Evolutionary conservation across 306 rosid species (phyloP), one percentile per base, ranked within the genome.

Genomic region (Inga leiocalycina): DNA sequence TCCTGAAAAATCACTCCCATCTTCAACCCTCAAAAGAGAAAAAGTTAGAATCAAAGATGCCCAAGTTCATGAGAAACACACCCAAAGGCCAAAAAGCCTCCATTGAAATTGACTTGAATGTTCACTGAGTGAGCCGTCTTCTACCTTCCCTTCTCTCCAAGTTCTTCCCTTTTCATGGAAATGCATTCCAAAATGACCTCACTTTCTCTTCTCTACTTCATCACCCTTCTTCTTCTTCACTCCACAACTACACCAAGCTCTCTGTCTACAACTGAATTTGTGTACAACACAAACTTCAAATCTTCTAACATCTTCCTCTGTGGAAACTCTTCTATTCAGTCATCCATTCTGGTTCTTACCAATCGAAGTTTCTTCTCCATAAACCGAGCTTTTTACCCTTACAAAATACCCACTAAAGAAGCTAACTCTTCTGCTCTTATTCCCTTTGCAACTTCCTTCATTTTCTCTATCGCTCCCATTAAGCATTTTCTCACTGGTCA

Each of bases 391-490:
- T 78, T 86, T 19, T 86, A 74, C 80, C 84, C 88, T 81, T 22
- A 59, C 39, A 88, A 81, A 85, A 43, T 88, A 78, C 84, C 82
- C 59, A 80, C 82, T 30, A 86, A 71, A 56, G 57, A 10, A 22
- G 59, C 76, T 22, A 24, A 46, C 59, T 17, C 71, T 52, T 22
- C 77, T 32, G 64, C 79, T 62, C 76, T 24, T 74, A 84, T 84
- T 24, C 71, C 89, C 15, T 88, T 88, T 75, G 78, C 86, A 39
- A 85, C 91, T 66, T 85, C 86, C 71, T 88, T 88, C 74, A 85
- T 85, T 41, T 88, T 88, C 87, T 88, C 91, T 34, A 44, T 85
- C 41, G 85, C 89, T n/a, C 74, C 83, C 11, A 27, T 61, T 70
- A 32, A 77, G 59, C 32, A 59, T 66, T 76, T 85, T 71, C 86